phyloP scores from a whole-genome alignment of 257 asterid genomes.

The Linderniella brevidens region DNA sequence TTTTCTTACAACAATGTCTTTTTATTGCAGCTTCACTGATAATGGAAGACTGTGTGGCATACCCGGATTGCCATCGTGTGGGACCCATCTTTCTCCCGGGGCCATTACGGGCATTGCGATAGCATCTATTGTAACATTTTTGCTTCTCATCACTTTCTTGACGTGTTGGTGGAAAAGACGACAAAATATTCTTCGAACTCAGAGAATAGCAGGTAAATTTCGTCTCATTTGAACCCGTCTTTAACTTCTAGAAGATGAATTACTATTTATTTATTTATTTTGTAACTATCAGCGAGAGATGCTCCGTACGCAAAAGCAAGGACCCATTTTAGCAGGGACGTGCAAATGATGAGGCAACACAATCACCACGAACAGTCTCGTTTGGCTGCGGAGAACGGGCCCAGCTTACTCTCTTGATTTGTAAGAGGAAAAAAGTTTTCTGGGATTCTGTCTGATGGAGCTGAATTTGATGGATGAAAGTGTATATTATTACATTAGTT shows the following conservation, averaged over 20 bases:
- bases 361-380: conserved; percentile 43
- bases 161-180: conserved; percentile 94
- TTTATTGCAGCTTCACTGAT: conserved; percentile 70
- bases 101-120: conserved; percentile 63
- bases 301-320: conserved; percentile 93
- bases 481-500: too few species aligned
- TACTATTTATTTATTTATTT: conserved; percentile 5
- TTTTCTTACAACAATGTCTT: background rate
- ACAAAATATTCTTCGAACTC: conserved; percentile 80
- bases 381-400: conserved; percentile 75
- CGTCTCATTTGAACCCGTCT: background rate
- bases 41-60: conserved; percentile 92
- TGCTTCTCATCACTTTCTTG: conserved; percentile 48
- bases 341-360: conserved; percentile 60
- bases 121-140: conserved; percentile 33
- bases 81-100: conserved; percentile 64
- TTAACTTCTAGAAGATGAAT: background rate
- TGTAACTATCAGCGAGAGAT: conserved; percentile 48
- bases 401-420: conserved; percentile 29
- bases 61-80: conserved; percentile 72
- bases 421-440: background rate
- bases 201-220: conserved; percentile 58
- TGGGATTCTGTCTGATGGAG: too few species aligned
- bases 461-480: too few species aligned
- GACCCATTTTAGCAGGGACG: conserved; percentile 59